Conservation (phyloP, 176 grass and related monocot species). For the Hyparrhenia diplandra region DNA sequence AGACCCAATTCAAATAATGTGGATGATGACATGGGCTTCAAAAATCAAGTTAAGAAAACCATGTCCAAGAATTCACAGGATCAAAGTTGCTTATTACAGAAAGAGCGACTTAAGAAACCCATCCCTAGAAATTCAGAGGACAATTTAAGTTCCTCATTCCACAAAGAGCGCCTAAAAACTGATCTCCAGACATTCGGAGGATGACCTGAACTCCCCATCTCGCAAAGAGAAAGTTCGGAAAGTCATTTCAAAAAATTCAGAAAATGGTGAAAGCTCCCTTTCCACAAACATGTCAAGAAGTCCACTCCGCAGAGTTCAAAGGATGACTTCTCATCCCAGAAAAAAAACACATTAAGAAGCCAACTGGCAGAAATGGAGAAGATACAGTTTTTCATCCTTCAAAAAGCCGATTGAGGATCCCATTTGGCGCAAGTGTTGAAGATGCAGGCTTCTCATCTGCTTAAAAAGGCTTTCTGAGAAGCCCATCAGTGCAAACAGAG, state of each 20-base stretch:
- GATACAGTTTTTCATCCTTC: conserved; percentile 11
- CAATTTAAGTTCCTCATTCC: conserved; percentile 37
- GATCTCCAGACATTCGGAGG: conserved; percentile 31
- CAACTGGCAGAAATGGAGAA: conserved; percentile 29
- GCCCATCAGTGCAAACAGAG: conserved; percentile 14
- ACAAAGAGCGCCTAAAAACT: conserved; percentile 25
- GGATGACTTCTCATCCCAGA: conserved; percentile 15
- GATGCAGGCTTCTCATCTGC: conserved; percentile 16
- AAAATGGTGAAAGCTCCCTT: conserved; percentile 23
- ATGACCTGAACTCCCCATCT: conserved; percentile 28
- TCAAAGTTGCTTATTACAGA: conserved; percentile 18
- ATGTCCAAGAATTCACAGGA: conserved; percentile 24
- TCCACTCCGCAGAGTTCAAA: conserved; percentile 24
- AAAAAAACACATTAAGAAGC: conserved; percentile 29
- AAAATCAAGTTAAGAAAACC: conserved; percentile 33
- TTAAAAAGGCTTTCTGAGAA: conserved; percentile 29
- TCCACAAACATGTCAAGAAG: conserved; percentile 35
- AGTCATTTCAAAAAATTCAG: conserved; percentile 22
- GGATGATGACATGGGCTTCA: conserved; percentile 15
- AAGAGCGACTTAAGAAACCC: conserved; percentile 45
- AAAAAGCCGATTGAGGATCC: conserved; percentile 23
- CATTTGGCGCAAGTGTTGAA: conserved; percentile 13
- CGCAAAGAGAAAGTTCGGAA: conserved; percentile 27
- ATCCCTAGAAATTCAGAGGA: conserved; percentile 38
- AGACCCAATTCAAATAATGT: conserved; percentile 29